Conservation (phyloP, 305 asterid species). For the Striga hermonthica region DNA sequence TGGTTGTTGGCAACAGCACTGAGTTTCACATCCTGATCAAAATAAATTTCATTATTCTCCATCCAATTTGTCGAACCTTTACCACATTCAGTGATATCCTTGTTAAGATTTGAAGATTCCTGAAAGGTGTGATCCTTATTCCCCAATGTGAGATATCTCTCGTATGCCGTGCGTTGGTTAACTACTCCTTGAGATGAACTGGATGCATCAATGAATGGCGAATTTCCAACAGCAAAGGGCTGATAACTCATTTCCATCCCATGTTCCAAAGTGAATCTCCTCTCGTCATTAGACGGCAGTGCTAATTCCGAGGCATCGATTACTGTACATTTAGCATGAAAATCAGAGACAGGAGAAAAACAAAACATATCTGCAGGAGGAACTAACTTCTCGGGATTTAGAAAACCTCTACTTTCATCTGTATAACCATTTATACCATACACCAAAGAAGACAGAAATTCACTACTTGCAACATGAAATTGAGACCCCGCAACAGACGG, state of each 20-base stretch:
- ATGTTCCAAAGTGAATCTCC: constrained; percentile 34
- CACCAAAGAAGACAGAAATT: constrained; percentile 38
- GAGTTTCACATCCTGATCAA: constrained; percentile 30
- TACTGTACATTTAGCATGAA: constrained; percentile 29
- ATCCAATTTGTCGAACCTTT: constrained; percentile 8
- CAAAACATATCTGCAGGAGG: constrained; percentile 34
- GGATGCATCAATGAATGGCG: constrained; percentile 40
- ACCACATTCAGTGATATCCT: constrained; percentile 21
- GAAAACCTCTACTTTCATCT: constrained; percentile 33
- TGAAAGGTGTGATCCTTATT: constrained; percentile 33
- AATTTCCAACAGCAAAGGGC: constrained; percentile 34
- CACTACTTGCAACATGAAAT: constrained; percentile 34
- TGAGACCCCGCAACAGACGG: constrained; percentile 35
- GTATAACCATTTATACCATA: constrained; percentile 32
- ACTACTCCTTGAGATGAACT: constrained; percentile 36
- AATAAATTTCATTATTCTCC: constrained; percentile 32
- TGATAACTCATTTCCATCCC: constrained; percentile 28
- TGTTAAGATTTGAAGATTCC: constrained; percentile 30
- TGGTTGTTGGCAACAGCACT: constrained; percentile 24
- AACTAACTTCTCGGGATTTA: constrained; percentile 34
- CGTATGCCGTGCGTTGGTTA: constrained; percentile 10
- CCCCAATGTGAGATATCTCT: constrained; percentile 27
- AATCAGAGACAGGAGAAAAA: constrained; percentile 34
- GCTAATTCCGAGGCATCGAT: constrained; percentile 33
- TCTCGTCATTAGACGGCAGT: constrained; percentile 37